Evolutionary conservation across 306 rosid species (phyloP), one percentile per base, ranked within the genome.

Genomic region (Potentilla sterilis): DNA sequence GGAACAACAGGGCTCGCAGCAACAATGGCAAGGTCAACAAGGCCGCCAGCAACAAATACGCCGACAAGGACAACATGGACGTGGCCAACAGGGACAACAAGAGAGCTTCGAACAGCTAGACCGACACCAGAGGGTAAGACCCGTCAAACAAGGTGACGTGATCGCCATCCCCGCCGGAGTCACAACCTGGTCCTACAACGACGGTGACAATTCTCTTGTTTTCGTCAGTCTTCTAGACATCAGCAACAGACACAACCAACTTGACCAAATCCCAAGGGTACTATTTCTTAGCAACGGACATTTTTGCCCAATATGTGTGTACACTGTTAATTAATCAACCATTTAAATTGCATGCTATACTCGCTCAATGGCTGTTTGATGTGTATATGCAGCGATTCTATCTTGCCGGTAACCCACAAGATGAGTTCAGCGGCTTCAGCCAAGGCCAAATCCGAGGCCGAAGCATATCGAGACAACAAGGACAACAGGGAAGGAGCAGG

Each of bases 261-360:
- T 92, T 9, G 96, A 90, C 65, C 54, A 47, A 18, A 54, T 13
- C 34, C 97, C 96, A 0, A 79, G 93, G 67, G 97, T 88, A 81
- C 19, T 11, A 65, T 9, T 13, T 18, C 1, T 13, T 32, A 37
- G 13, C 42, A 4, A 62, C n/a, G n/a, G n/a, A n/a, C 5, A 12
- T 14, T 62, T 62, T 2, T 48, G 54, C 28, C 54, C 54, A 18
- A 37, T 5, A 5, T 28, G 28, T 28, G 28, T 28, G 28, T 37
- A 37, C 40, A 37, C 28, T 28, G 28, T 28, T 37, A 5, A 37
- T 37, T 28, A 18, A 18, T 3, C 28, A 13, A 61, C 10, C 32
- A 34, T 6, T 62, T 62, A 12, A 12, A 6, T 2, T 62, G 42
- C 38, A 57, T 57, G 64, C 34, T 21, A 22, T 22, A 21, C 14